Conservation (phyloP, 23 red algal species). For the Gracilaria vermiculophylla region DNA sequence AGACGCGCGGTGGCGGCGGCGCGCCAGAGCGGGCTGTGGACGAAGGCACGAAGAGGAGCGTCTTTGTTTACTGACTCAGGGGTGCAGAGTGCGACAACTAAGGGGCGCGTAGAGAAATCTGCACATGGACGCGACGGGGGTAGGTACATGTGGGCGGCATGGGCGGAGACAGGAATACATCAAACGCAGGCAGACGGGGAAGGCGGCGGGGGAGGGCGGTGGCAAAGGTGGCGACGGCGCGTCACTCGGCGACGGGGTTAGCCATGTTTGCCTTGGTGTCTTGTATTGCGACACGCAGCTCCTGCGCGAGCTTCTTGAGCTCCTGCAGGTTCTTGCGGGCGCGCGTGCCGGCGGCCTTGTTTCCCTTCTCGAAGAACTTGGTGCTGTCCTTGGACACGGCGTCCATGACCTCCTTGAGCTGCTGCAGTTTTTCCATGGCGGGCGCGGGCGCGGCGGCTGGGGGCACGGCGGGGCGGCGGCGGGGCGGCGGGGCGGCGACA, state of each 20-base stretch:
- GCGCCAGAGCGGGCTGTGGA: too few relatives aligned
- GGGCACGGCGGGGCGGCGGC: background rate
- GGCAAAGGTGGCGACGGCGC: background rate
- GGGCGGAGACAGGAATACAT: background rate
- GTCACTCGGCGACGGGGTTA: constrained; percentile 33
- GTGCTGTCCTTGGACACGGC: constrained; percentile 76
- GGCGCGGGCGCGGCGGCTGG: background rate
- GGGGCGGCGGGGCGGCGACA: background rate
- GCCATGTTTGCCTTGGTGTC: constrained; percentile 73
- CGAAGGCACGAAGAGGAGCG: constrained; percentile 4
- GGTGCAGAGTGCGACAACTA: background rate
- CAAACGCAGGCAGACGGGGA: background rate
- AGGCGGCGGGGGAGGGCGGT: background rate
- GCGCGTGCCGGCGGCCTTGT: constrained; percentile 91
- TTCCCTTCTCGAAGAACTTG: constrained; percentile 90
- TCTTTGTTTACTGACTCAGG: background rate
- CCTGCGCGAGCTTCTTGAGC: constrained; percentile 84
- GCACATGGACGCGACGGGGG: background rate
- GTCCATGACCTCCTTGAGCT: constrained; percentile 83
- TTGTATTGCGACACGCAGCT: constrained; percentile 85
- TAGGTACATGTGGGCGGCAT: background rate
- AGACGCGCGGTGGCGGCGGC: too few relatives aligned
- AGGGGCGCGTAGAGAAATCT: background rate
- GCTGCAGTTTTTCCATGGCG: constrained; percentile 53
- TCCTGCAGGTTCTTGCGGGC: constrained; percentile 85